Percentiles rank a stretch among this genome's conserved stretches.
Evolutionary conservation across 2,329 filamentous ascomycete genomes (phyloP).

Genomic region (Metarhizium anisopliae): DNA sequence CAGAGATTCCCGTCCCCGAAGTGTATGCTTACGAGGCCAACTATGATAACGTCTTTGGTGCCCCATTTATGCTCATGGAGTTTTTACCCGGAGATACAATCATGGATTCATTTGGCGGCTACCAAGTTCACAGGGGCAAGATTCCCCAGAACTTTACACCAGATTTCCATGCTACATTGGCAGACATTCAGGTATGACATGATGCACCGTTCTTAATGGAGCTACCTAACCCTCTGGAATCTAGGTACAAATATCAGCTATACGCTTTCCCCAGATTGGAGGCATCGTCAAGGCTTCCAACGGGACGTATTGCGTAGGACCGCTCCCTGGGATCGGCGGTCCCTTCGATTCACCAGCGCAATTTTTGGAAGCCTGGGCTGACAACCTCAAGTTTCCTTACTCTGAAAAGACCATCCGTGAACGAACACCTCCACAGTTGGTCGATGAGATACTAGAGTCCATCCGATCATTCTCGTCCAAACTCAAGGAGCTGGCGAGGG

Average conservation of each 20-base stretch:
- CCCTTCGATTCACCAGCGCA: conserved; percentile 13
- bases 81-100: conserved; percentile 18
- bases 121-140: conserved; percentile 10
- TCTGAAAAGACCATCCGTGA: conserved; percentile 1
- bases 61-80: conserved; percentile 21
- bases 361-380: conserved; percentile 14
- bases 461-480: neutral
- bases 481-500: neutral
- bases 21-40: conserved; percentile 16
- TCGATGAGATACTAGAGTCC: neutral
- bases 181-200: neutral
- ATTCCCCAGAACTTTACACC: conserved; percentile 7
- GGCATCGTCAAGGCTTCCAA: conserved; percentile 6
- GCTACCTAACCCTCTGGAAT: neutral
- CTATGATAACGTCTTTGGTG: conserved; percentile 13
- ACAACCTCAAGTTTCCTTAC: conserved; percentile 7
- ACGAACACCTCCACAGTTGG: neutral
- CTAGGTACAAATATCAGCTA: conserved; percentile 10
- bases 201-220: neutral
- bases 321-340: conserved; percentile 13
- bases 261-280: conserved; percentile 14
- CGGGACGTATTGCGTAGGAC: conserved; percentile 9
- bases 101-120: conserved; percentile 15
- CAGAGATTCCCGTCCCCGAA: conserved; percentile 13
- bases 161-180: conserved; percentile 3